A percentile compares a stretch with the other conserved stretches of the same genome.
Evolutionary conservation across 228 moss, liverwort and hornwort species (phyloP).

Genomic region (Sphagnum fallax): DNA sequence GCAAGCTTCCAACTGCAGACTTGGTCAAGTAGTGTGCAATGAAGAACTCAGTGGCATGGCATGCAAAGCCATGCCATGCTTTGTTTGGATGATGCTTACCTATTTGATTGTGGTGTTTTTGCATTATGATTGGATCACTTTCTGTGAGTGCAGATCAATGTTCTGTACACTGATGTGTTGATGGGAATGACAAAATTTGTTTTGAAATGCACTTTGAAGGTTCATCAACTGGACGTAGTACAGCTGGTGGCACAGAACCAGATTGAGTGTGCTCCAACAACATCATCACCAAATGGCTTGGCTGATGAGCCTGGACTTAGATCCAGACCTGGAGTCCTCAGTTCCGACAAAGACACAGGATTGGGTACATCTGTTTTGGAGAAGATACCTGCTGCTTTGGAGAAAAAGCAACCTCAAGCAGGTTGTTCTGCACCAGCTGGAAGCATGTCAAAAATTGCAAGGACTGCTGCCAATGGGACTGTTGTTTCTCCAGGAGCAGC

Average conservation of each 20-base stretch:
- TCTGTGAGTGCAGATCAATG: too few species aligned
- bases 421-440: background rate
- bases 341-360: background rate
- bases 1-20: too few species aligned
- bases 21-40: too few species aligned
- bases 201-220: too few species aligned
- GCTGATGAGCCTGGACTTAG: background rate
- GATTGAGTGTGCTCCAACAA: background rate
- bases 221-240: background rate
- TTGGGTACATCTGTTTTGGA: background rate
- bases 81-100: too few species aligned
- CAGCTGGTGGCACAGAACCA: slow-evolving; percentile 1
- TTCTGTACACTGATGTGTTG: too few species aligned
- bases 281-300: background rate
- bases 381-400: background rate
- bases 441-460: background rate
- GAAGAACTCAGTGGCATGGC: too few species aligned
- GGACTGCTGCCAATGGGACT: background rate
- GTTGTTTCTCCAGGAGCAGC: slow-evolving; percentile 3
- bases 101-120: too few species aligned
- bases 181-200: too few species aligned
- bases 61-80: too few species aligned
- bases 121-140: too few species aligned
- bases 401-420: too few species aligned
- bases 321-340: background rate